Base-by-base conservation (phyloP, 2,329 filamentous ascomycete species). In the Aspergillus floridensis region DNA sequence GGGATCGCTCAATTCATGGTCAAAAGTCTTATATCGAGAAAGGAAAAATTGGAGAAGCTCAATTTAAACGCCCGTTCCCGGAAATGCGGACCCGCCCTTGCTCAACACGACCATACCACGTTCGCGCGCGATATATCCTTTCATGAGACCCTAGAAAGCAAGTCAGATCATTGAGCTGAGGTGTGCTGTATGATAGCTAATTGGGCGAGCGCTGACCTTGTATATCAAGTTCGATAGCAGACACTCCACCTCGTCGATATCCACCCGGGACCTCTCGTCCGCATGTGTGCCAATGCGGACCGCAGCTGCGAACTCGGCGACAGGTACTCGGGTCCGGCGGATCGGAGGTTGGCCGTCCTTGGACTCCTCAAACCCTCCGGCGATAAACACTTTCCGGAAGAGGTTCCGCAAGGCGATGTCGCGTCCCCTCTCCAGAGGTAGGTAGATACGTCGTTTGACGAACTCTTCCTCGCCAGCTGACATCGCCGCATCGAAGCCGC, bases 221-320 rank as follows among this genome's bases (percentile, higher is more conserved):
- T 98, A 99, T 63, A 99, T 96, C 85, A 97, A 91, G 73, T 97
- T 98, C 29, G 95, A 92, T 70, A 99, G 73, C 68, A 97, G 79
- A 74, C 95, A 99, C 76, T 99, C 96, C 4, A 98, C 93, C 76
- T 99, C 95, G 72, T 99, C 96, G 32, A 85, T 83, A 68, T 97
- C 95, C 35, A 96, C 81, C 35, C 81, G 78, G 71, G 90, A 77
- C 69, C 80, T 76, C 62, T 76, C 71, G 65, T 78, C 72, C 2
- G 75, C 72, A 53, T 76, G 73, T 65, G 85, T 88, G 55, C 87
- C 88, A 68, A 96, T 82, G 70, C 88, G 88, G 60, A 98, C 85
- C 7, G 92, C 96, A 6, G 92, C 90, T 24, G 86, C 87, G 68
- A 99, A 98, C 67, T 98, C 91, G 12, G 84, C 82, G 14, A 97